Conservation (phyloP, 148 eudicot species). For the Spergularia bocconei region DNA sequence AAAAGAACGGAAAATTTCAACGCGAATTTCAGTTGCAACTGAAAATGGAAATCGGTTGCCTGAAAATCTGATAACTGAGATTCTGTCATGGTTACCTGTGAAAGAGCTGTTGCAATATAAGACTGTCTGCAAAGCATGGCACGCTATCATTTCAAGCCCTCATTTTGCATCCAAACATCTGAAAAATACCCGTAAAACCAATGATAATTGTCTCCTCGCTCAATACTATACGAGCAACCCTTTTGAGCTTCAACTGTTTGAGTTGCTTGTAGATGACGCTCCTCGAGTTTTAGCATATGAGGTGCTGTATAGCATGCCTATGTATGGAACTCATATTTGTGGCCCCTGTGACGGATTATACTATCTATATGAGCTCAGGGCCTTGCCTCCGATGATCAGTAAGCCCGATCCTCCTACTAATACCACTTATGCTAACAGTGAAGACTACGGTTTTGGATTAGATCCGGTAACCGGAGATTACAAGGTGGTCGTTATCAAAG, state of each 20-base stretch:
- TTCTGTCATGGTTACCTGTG: slow-evolving; percentile 10
- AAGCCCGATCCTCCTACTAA: slow-evolving; percentile 14
- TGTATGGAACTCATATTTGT: slow-evolving; percentile 16
- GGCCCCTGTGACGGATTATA: slow-evolving; percentile 21
- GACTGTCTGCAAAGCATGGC: slow-evolving; percentile 9
- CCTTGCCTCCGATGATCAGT: slow-evolving; percentile 4
- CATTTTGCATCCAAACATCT: slow-evolving; percentile 17
- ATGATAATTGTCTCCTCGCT: slow-evolving; percentile 26
- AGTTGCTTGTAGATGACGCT: slow-evolving; percentile 10
- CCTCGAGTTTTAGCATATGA: slow-evolving; percentile 20
- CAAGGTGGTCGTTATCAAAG: slow-evolving; percentile 23
- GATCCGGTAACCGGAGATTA: slow-evolving; percentile 16
- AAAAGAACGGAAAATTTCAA: slow-evolving; percentile 1
- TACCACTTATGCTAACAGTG: slow-evolving; percentile 10
- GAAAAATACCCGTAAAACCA: slow-evolving; percentile 9
- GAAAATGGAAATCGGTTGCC: slow-evolving; percentile 11
- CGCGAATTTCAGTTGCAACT: neutral
- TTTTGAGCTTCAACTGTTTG: slow-evolving; percentile 16
- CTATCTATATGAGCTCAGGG: slow-evolving; percentile 13
- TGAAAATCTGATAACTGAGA: slow-evolving; percentile 10
- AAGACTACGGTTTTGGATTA: slow-evolving; percentile 17
- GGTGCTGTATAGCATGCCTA: slow-evolving; percentile 14
- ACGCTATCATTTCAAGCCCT: slow-evolving; percentile 7
- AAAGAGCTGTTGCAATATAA: slow-evolving; percentile 1
- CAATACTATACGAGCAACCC: slow-evolving; percentile 14